Evolutionary conservation across 306 rosid species (phyloP).

Genomic region (Crataegus laevigata): DNA sequence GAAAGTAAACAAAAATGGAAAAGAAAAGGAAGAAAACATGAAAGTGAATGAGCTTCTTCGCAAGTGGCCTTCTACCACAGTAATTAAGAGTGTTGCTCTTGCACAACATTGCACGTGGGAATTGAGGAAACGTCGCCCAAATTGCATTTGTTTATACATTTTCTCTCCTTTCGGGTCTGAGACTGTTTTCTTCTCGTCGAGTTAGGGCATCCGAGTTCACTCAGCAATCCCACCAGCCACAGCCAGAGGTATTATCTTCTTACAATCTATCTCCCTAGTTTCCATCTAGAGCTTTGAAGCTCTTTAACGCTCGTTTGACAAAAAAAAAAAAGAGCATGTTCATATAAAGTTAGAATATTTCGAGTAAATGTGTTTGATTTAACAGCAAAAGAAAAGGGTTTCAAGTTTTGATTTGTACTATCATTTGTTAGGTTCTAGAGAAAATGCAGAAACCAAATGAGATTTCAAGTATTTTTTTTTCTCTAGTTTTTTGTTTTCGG

Average conservation of each 20-base stretch:
- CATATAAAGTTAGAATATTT: background rate
- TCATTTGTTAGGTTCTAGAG: background rate
- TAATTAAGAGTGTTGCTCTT: no score
- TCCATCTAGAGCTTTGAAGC: background rate
- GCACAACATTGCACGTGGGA: background rate
- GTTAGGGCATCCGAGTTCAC: slow-evolving; percentile 17
- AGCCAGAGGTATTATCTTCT: slow-evolving; percentile 2
- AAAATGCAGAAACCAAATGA: background rate
- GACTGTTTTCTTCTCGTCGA: background rate
- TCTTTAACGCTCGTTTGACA: background rate
- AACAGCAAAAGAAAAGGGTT: background rate
- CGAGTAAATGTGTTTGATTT: background rate
- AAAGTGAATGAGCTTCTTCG: background rate
- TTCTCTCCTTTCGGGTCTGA: background rate
- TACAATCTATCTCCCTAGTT: background rate
- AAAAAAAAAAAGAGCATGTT: background rate
- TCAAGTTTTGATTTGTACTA: background rate
- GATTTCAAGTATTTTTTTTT: background rate
- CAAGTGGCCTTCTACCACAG: no score
- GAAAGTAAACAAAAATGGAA: background rate
- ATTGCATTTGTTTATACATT: background rate
- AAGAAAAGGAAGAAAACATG: background rate
- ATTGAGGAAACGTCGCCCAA: background rate
- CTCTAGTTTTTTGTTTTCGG: background rate
- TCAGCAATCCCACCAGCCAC: slow-evolving; percentile 1